Conservation (phyloP, 176 grass and related monocot species). For the Oryza officinalis region DNA sequence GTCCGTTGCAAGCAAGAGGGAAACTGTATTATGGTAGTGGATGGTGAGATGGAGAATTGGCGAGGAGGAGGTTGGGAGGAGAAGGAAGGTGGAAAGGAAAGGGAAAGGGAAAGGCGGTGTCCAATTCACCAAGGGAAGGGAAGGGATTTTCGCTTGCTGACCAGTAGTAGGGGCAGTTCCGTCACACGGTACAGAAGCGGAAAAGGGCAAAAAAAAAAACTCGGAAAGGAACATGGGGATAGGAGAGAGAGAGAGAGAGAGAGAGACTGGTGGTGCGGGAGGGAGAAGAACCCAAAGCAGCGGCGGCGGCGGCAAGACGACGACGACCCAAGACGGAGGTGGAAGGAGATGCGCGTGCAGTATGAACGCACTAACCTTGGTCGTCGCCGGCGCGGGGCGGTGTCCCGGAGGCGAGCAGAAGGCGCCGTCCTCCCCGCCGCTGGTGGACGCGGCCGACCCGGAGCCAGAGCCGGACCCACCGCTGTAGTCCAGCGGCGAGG, state of each 20-base stretch:
- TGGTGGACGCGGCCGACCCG: constrained; percentile 55
- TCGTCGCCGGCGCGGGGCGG: background rate
- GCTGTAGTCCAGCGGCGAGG: constrained; percentile 65
- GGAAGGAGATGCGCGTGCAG: background rate
- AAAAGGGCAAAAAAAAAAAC: constrained; percentile 34
- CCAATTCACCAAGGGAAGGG: constrained; percentile 12
- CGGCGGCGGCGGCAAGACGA: constrained; percentile 1
- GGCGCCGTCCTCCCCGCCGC: constrained; percentile 55
- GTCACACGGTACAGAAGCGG: constrained; percentile 16
- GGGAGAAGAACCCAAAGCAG: constrained; percentile 49
- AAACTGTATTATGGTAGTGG: background rate
- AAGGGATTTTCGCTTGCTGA: constrained; percentile 29
- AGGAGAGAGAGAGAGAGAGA: constrained; percentile 23
- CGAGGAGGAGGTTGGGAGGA: background rate
- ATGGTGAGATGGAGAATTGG: background rate
- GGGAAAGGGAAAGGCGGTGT: background rate
- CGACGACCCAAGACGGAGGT: background rate
- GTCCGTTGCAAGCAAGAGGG: background rate
- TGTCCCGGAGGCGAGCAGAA: constrained; percentile 21
- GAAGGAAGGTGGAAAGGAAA: background rate
- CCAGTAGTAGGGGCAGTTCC: constrained; percentile 38
- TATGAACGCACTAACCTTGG: constrained; percentile 34
- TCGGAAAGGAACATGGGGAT: constrained; percentile 9
- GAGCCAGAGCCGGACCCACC: constrained; percentile 37
- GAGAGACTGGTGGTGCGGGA: constrained; percentile 4